phyloP scores from a whole-genome alignment of 495 filamentous ascomycete species.

The Daldinia bambusicola region DNA sequence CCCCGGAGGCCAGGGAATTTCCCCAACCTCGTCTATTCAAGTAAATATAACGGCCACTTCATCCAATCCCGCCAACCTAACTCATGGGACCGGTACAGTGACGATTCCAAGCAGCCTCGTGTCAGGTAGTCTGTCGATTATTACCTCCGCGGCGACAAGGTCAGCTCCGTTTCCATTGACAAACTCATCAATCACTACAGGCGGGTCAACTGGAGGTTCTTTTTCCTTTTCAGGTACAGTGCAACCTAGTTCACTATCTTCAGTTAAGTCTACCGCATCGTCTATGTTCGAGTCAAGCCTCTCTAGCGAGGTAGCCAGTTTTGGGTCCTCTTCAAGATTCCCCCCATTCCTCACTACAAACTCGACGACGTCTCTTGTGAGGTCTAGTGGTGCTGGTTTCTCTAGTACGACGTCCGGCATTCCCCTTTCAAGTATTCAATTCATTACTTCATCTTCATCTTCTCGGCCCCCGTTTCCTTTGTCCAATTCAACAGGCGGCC shows the following conservation, averaged over 20 bases:
- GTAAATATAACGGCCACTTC: slow-evolving; percentile 10
- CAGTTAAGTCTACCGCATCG: slow-evolving; percentile 13
- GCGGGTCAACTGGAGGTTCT: slow-evolving; percentile 17
- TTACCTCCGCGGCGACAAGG: slow-evolving; percentile 5
- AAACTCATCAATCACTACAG: slow-evolving; percentile 35
- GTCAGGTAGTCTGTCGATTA: slow-evolving; percentile 2
- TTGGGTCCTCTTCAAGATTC: background rate
- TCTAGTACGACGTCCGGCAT: slow-evolving; percentile 9
- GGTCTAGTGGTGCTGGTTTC: slow-evolving; percentile 5
- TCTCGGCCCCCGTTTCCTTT: slow-evolving; percentile 25
- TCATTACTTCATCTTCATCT: background rate
- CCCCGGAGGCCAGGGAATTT: slow-evolving; percentile 8
- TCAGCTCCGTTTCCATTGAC: slow-evolving; percentile 35
- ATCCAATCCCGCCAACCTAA: slow-evolving; percentile 10
- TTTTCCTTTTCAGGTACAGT: slow-evolving; percentile 8
- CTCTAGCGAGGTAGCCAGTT: background rate
- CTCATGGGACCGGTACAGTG: background rate
- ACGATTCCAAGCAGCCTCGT: slow-evolving; percentile 1
- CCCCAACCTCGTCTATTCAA: slow-evolving; percentile 6
- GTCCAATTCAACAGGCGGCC: slow-evolving; percentile 26
- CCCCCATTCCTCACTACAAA: slow-evolving; percentile 33
- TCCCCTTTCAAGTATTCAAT: slow-evolving; percentile 6
- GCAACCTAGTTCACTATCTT: slow-evolving; percentile 17
- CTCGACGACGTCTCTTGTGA: slow-evolving; percentile 17
- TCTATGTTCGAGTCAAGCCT: slow-evolving; percentile 3